A percentile compares a stretch with the other conserved stretches of the same genome.
These are phyloP conservation scores for Cerrena zonata DNA, from an alignment of 1,284 basidiomycete species.

Conservation along the genomic window DNA sequence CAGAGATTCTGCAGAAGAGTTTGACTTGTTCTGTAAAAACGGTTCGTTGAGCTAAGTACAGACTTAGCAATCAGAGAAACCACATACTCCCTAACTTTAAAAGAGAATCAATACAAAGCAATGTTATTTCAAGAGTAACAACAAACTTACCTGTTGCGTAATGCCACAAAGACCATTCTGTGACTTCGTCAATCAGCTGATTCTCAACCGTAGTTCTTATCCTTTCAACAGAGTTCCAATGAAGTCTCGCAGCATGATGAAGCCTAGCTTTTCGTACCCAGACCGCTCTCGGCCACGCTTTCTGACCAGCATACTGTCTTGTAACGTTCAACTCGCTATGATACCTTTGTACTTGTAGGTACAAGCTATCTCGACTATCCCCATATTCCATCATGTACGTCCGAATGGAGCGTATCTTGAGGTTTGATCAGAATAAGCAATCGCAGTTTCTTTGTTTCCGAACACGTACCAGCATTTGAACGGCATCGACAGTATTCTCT, in stretches of 20 bases:
- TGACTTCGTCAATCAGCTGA: conserved; percentile 71
- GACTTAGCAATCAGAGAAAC: conserved; percentile 5
- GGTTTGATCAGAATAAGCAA: not conserved
- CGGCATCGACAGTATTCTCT: conserved; percentile 85
- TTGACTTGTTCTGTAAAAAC: conserved; percentile 47
- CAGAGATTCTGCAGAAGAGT: conserved; percentile 54
- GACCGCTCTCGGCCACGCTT: conserved; percentile 65
- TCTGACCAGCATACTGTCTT: conserved; percentile 62
- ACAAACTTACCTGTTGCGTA: conserved; percentile 53
- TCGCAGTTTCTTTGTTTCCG: no score
- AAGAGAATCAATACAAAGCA: not conserved
- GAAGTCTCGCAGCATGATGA: conserved; percentile 62
- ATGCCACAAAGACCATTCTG: conserved; percentile 81
- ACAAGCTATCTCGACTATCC: conserved; percentile 63
- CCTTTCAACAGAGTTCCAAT: conserved; percentile 71
- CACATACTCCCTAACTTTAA: conserved; percentile 48
- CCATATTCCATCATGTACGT: conserved; percentile 69
- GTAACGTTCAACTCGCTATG: conserved; percentile 57
- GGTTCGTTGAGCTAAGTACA: not conserved
- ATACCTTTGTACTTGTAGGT: conserved; percentile 55
- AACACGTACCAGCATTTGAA: conserved; percentile 64
- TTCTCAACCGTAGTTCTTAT: conserved; percentile 69
- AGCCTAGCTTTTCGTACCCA: conserved; percentile 61
- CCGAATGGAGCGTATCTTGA: conserved; percentile 55
- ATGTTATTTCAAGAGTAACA: conserved; percentile 16